phyloP scores from a whole-genome alignment of 2,329 filamentous ascomycete genomes.

The Ophiostoma pallidulum region DNA sequence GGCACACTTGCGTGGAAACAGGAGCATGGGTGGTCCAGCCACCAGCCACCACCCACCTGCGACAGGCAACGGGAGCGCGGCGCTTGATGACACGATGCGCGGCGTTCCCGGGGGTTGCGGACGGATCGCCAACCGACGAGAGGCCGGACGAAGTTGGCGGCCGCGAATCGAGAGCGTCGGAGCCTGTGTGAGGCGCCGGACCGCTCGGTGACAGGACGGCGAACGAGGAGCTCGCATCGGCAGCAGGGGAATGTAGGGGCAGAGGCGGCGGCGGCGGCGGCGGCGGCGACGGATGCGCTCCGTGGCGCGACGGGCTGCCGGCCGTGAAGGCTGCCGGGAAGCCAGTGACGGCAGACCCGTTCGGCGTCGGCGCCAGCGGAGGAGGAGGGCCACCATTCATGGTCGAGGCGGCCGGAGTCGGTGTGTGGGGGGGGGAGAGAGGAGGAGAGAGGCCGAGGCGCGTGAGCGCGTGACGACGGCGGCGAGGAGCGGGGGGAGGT shows the following conservation, averaged over 20 bases:
- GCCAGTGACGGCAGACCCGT: too few relatives aligned
- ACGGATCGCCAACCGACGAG: not conserved
- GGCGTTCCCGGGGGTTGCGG: not conserved
- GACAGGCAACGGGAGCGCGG: slow-evolving; percentile 18
- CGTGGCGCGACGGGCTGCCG: not conserved
- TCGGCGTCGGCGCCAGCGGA: not conserved
- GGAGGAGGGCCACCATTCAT: not conserved
- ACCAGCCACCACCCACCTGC: slow-evolving; percentile 11
- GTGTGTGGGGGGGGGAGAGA: too few relatives aligned
- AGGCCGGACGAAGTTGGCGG: not conserved
- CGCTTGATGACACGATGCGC: slow-evolving; percentile 16
- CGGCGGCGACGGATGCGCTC: not conserved
- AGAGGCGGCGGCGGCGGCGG: not conserved
- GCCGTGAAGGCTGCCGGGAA: not conserved
- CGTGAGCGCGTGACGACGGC: too few relatives aligned
- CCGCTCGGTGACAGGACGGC: not conserved
- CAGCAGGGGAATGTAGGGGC: not conserved
- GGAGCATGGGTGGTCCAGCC: not conserved
- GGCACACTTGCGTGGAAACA: too few relatives aligned
- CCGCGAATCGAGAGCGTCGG: not conserved
- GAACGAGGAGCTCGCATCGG: not conserved
- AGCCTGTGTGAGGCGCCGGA: not conserved
- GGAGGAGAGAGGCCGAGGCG: too few relatives aligned
- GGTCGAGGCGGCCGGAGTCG: not conserved
- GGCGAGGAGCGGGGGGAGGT: too few relatives aligned